phyloP scores from a whole-genome alignment of 2,329 filamentous ascomycete species.

The Teratosphaeriaceae sp. region DNA sequence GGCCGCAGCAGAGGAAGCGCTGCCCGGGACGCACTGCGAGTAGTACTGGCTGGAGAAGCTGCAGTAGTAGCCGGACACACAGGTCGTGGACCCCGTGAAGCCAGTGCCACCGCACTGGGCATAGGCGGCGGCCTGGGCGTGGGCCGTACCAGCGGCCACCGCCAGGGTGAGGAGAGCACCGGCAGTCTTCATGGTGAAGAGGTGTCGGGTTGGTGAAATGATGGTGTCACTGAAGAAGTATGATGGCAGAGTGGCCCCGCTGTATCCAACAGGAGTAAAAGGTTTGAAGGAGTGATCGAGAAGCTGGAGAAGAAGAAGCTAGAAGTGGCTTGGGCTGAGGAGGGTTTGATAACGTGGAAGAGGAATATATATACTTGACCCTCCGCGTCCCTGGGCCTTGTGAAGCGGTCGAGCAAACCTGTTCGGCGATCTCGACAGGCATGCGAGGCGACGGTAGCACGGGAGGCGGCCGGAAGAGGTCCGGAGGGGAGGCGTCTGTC shows the following conservation, averaged over 20 bases:
- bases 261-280: too few relatives aligned
- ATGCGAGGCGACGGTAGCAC: neutral
- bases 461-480: neutral
- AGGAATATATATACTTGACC: slow-evolving; percentile 3
- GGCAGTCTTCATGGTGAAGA: slow-evolving; percentile 25
- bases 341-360: too few relatives aligned
- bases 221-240: slow-evolving; percentile 12
- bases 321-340: too few relatives aligned
- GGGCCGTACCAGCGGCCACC: slow-evolving; percentile 21
- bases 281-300: slow-evolving; percentile 1
- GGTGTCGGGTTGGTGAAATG: slow-evolving; percentile 11
- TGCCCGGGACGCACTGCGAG: slow-evolving; percentile 23
- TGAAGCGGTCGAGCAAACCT: neutral
- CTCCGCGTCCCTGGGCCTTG: neutral
- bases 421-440: neutral
- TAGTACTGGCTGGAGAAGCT: slow-evolving; percentile 23
- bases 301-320: slow-evolving; percentile 7
- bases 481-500: neutral
- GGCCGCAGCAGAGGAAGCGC: slow-evolving; percentile 1
- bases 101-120: slow-evolving; percentile 20
- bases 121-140: slow-evolving; percentile 15
- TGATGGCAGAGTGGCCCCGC: too few relatives aligned
- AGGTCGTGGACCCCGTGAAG: slow-evolving; percentile 25
- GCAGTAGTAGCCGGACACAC: slow-evolving; percentile 27
- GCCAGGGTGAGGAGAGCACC: slow-evolving; percentile 21